phyloP scores from a whole-genome alignment of 179 eudicot genomes.

The Silene coronaria region DNA sequence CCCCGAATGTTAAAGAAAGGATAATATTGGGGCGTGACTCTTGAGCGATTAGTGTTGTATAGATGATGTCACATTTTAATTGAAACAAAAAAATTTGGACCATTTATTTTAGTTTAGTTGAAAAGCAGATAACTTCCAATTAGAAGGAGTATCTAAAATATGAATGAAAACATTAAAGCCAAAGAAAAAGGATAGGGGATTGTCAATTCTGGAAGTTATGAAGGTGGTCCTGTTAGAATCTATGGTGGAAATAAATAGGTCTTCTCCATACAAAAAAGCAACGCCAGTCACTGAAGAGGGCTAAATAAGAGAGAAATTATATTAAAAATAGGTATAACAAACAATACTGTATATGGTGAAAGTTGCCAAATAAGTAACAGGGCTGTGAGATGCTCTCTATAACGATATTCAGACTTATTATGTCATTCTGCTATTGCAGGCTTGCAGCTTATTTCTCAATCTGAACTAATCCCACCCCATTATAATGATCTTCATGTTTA shows the following conservation, averaged over 20 bases:
- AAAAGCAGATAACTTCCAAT: slow-evolving; percentile 17
- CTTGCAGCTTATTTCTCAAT: slow-evolving; percentile 17
- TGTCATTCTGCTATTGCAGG: slow-evolving; percentile 24
- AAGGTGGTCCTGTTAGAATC: slow-evolving; percentile 31
- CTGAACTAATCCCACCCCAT: slow-evolving; percentile 5
- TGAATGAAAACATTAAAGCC: slow-evolving; percentile 2
- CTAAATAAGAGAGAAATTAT: background rate
- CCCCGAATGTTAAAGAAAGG: background rate
- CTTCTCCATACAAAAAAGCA: slow-evolving; percentile 9
- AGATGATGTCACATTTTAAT: background rate
- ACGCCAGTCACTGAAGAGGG: slow-evolving; percentile 1
- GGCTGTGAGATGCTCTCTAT: slow-evolving; percentile 12
- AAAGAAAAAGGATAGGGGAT: slow-evolving; percentile 6
- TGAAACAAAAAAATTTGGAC: background rate
- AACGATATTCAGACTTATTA: slow-evolving; percentile 20
- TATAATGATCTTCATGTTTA: background rate
- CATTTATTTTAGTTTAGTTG: background rate
- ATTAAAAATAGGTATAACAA: slow-evolving; percentile 3
- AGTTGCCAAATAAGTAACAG: slow-evolving; percentile 2
- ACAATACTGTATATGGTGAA: slow-evolving; percentile 14
- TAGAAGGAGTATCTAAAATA: slow-evolving; percentile 3
- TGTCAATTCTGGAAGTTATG: slow-evolving; percentile 26
- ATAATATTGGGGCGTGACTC: background rate
- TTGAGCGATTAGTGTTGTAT: background rate
- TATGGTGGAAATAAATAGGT: slow-evolving; percentile 24